A percentile compares a stretch with the other conserved stretches of the same genome.
phyloP scores from a whole-genome alignment of 176 grass and related monocot species.

The Paspalum vaginatum region DNA sequence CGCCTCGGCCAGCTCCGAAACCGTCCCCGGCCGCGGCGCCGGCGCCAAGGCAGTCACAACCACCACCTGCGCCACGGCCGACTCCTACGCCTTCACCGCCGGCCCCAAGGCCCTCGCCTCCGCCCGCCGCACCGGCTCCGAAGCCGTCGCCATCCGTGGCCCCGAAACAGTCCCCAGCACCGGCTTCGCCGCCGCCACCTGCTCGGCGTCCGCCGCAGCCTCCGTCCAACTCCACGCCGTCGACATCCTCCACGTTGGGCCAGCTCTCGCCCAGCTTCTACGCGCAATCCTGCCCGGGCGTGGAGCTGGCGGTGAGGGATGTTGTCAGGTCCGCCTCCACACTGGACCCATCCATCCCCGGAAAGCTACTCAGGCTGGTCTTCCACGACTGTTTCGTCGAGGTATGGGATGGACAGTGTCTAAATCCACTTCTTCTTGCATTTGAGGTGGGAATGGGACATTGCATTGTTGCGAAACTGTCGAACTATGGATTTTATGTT shows the following conservation, averaged over 20 bases:
- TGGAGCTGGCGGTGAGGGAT: constrained; percentile 68
- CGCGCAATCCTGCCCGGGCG: constrained; percentile 67
- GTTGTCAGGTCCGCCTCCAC: constrained; percentile 61
- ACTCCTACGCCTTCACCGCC: not conserved
- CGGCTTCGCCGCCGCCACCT: not conserved
- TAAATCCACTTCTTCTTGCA: not conserved
- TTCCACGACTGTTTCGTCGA: constrained; percentile 98
- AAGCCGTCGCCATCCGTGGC: not conserved
- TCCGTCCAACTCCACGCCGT: constrained; percentile 21
- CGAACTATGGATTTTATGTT: not conserved
- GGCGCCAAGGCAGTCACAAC: not conserved
- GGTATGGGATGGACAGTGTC: constrained; percentile 25
- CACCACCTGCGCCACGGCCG: not conserved
- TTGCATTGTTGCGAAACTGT: not conserved
- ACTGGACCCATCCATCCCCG: constrained; percentile 61
- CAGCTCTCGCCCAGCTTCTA: constrained; percentile 76
- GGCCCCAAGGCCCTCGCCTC: not conserved
- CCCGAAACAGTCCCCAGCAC: not conserved
- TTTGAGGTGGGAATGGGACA: not conserved
- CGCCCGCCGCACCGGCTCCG: not conserved
- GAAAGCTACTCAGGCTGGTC: constrained; percentile 87
- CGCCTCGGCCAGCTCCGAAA: not conserved
- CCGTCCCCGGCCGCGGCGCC: constrained; percentile 4
- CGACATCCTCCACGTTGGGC: constrained; percentile 29
- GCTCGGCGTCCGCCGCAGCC: constrained; percentile 8